These are phyloP conservation scores for Aspergillus thermomutatus DNA, from an alignment of 2,329 filamentous ascomycete genomes.

Conservation along the genomic window DNA sequence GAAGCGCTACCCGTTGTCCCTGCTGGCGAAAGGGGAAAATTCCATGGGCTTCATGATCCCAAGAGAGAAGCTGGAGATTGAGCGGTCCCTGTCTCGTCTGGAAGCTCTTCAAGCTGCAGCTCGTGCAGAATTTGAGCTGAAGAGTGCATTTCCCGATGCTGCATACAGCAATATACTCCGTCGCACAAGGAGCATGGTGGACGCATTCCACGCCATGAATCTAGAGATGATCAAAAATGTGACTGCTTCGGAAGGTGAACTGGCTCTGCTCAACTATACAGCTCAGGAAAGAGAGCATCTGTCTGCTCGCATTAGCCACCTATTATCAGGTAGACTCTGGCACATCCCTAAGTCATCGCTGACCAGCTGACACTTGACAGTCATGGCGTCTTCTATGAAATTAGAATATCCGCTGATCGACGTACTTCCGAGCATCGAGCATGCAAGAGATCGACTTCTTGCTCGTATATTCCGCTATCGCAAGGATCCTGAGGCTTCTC, in stretches of 20 bases:
- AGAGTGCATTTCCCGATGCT: constrained; percentile 77
- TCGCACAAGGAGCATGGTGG: constrained; percentile 78
- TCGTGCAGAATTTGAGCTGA: constrained; percentile 81
- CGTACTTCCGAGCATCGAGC: constrained; percentile 76
- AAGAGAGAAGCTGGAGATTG: constrained; percentile 82
- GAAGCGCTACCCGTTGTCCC: constrained; percentile 85
- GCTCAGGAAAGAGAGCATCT: constrained; percentile 73
- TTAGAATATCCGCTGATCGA: constrained; percentile 91
- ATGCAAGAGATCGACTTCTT: constrained; percentile 75
- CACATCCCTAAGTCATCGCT: neutral
- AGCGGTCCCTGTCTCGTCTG: constrained; percentile 71
- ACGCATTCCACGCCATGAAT: constrained; percentile 95
- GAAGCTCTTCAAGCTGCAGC: constrained; percentile 71
- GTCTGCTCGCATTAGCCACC: constrained; percentile 85
- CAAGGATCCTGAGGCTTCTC: constrained; percentile 58
- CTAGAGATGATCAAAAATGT: constrained; percentile 81
- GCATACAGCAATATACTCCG: constrained; percentile 72
- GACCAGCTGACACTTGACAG: constrained; percentile 48
- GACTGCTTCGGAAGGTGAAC: constrained; percentile 73
- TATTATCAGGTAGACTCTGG: constrained; percentile 56
- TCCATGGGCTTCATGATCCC: constrained; percentile 73
- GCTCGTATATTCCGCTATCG: constrained; percentile 86
- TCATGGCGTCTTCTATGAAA: constrained; percentile 89
- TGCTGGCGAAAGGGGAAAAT: constrained; percentile 60
- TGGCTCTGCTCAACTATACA: constrained; percentile 75